Conservation (phyloP, 345 rosid species). For the Citrus trifoliata region DNA sequence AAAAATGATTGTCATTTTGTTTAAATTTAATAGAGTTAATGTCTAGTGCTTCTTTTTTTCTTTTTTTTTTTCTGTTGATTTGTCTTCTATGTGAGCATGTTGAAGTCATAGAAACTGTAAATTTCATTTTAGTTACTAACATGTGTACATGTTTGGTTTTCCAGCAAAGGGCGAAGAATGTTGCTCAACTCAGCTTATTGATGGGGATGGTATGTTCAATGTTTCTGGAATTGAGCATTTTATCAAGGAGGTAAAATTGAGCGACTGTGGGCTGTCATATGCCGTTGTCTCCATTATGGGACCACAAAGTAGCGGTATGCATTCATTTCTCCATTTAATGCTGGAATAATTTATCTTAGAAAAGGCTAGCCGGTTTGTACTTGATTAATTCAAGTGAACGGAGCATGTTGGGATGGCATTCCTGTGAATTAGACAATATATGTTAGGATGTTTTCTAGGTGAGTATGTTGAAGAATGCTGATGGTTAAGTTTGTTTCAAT, state of each 20-base stretch:
- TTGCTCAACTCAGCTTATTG: conserved; percentile 90
- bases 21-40: not conserved
- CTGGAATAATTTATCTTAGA: not conserved
- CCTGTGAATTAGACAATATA: not conserved
- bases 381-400: not conserved
- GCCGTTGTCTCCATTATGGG: conserved; percentile 99
- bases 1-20: not conserved
- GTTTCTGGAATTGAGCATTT: conserved; percentile 63
- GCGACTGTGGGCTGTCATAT: conserved; percentile 88
- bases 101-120: not conserved
- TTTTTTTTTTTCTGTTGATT: not conserved
- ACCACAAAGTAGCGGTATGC: conserved; percentile 98
- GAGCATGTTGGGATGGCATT: not conserved
- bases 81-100: not conserved
- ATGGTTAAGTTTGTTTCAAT: not conserved
- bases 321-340: not conserved
- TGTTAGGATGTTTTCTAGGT: not conserved
- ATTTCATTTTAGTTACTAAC: conserved; percentile 1
- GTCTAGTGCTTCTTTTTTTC: not conserved
- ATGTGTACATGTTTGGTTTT: not conserved
- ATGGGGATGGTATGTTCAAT: conserved; percentile 85
- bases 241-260: conserved; percentile 70
- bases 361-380: not conserved
- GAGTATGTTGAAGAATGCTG: not conserved
- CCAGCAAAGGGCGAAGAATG: conserved; percentile 42